Evolutionary conservation across 345 rosid genomes (phyloP).

Genomic region (Lepidium didymum): DNA sequence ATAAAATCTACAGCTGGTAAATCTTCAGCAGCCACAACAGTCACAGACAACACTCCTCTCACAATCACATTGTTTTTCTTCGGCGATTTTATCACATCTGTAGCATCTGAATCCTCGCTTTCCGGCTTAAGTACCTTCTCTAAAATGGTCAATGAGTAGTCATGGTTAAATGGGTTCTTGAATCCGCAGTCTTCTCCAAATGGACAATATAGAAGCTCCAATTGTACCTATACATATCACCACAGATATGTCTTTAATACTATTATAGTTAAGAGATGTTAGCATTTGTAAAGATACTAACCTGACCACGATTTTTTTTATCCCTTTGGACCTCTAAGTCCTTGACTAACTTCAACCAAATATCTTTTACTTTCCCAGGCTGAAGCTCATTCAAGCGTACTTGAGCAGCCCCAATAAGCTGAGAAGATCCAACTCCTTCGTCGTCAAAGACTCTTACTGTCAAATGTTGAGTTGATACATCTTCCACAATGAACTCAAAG

Average conservation of each 20-base stretch:
- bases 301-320: constrained; percentile 78
- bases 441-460: constrained; percentile 72
- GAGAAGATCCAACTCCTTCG: constrained; percentile 86
- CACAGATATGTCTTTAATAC: not conserved
- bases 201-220: constrained; percentile 74
- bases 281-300: constrained; percentile 8
- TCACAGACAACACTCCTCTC: constrained; percentile 78
- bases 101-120: constrained; percentile 27
- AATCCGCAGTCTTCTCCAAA: constrained; percentile 51
- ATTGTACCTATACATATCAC: constrained; percentile 51
- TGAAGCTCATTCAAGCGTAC: constrained; percentile 46
- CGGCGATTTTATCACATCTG: constrained; percentile 1
- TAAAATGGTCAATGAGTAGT: constrained; percentile 56
- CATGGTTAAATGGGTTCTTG: constrained; percentile 45
- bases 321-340: constrained; percentile 84
- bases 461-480: constrained; percentile 67
- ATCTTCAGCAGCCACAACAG: constrained; percentile 64
- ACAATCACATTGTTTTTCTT: constrained; percentile 58
- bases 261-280: not conserved
- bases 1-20: constrained; percentile 65
- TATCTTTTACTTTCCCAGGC: constrained; percentile 81
- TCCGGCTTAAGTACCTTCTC: constrained; percentile 61
- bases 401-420: constrained; percentile 70
- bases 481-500: constrained; percentile 75
- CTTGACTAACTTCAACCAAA: constrained; percentile 79